Base-by-base conservation (phyloP, 345 rosid species). In the Eutrema japonicum region DNA sequence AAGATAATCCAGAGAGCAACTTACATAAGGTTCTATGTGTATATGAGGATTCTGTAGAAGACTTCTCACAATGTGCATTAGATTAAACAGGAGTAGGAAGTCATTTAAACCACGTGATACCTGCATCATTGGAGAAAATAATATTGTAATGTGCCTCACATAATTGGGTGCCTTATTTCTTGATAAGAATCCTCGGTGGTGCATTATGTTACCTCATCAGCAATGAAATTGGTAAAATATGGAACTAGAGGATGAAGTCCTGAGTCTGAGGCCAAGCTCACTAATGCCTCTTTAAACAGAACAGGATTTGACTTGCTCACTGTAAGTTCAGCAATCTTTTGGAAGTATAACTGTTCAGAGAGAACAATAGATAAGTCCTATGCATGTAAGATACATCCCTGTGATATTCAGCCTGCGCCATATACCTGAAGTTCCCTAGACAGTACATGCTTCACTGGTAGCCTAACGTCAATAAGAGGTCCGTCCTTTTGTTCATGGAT, bases 161-260 rank as follows among this genome's bases (percentile, higher is more conserved):
- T 32, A 11, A 36, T 57, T n/a, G 55, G 33, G 36, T 33, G 53
- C 10, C 78, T 52, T 58, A 6, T 54, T 57, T 46, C 9, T 62
- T 47, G 12, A 18, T 16, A 37, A 42, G 14, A 3, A 29, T 49
- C n/a, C 46, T 64, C 12, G 11, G 63, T 10, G 78, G 49, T 51
- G 40, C 60, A 79, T 8, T 35, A 38, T 22, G 74, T 80, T 83
- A 95, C 99, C 99, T 95, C 98, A 76, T 95, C 96, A 77, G 93
- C 88, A 52, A 92, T 74, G 73, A 95, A 95, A 81, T 78, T 86
- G 65, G 97, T 92, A 78, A 92, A 95, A 83, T 95, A 95, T 55
- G 99, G 99, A 82, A 92, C 90, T 72, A 95, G 71, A n/a, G 96
- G 97, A 84, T 95, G 99, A 65, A 92, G 88, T 64, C 99, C 99